Evolutionary conservation across 306 rosid genomes (phyloP), one percentile per base, ranked within the genome.

Genomic region (Vigna mungo): DNA sequence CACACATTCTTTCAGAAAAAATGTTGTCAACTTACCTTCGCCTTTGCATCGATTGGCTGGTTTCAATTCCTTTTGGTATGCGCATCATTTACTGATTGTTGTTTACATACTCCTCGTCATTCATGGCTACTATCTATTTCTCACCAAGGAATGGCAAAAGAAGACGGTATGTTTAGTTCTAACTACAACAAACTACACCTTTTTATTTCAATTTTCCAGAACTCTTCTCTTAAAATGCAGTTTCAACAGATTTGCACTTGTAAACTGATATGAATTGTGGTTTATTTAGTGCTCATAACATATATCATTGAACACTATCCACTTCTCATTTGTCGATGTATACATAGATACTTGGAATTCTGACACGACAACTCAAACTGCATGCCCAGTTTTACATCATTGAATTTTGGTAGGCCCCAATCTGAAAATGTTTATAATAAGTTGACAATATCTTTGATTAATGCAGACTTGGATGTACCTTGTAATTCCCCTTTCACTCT

Each of bases 401-500:
- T 15, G 63, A 46, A 32, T 30, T 77, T 54, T 72, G 49, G 17
- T 14, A 9, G 59, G 20, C 62, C 65, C 60, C 30, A n/a, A 47
- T 46, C 56, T 68, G 64, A 65, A 73, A 69, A 25, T 39, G 71
- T 20, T 23, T 49, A 32, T 30, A 48, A 69, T 73, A 51, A 30
- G 15, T 27, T 84, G 14, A 15, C 47, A 41, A 23, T 10, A 71
- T 59, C 43, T 65, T 62, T 75, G 71, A 54, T 75, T 30, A 27
- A 11, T 77, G 84, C 93, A 95, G 98, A 90, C 98, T 72, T 95
- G 98, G 98, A 95, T 95, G 98, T 95, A 95, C 84, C 73, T 89
- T 25, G 78, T 69, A 55, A 63, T 85, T 58, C 98, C 97, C 52
- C 39, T 89, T 36, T 9, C 74, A 17, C 81, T 95, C 73, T 92